phyloP scores from a whole-genome alignment of 208 protist genomes.

The Trypanosoma melophagium region DNA sequence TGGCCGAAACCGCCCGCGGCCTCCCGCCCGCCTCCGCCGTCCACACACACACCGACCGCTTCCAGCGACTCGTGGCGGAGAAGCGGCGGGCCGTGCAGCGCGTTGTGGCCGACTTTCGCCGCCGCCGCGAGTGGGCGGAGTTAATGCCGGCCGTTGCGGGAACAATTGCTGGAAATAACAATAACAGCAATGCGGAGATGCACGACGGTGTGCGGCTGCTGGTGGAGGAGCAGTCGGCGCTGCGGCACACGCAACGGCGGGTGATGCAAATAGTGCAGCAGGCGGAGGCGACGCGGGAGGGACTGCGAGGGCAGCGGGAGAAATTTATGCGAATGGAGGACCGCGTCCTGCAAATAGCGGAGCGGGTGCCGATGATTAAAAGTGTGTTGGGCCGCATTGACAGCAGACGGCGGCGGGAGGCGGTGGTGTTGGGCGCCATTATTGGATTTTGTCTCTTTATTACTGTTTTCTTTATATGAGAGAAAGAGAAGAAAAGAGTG shows the following conservation, averaged over 20 bases:
- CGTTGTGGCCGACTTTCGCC: conserved; percentile 41
- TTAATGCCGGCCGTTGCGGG: conserved; percentile 36
- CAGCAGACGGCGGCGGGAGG: conserved; percentile 54
- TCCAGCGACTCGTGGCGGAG: conserved; percentile 56
- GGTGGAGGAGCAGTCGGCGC: conserved; percentile 71
- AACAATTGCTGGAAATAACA: too few species aligned
- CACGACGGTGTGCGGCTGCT: conserved; percentile 51
- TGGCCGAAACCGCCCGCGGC: conserved; percentile 31
- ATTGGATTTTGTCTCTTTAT: conserved; percentile 67
- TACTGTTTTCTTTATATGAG: conserved; percentile 64
- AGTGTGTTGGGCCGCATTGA: conserved; percentile 72
- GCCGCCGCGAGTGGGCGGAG: conserved; percentile 52
- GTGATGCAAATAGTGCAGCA: conserved; percentile 66
- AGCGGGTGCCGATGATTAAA: conserved; percentile 77
- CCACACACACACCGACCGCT: conserved; percentile 58
- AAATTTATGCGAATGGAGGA: conserved; percentile 59
- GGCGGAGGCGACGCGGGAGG: conserved; percentile 51
- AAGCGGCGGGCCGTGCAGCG: conserved; percentile 49
- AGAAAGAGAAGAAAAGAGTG: background rate
- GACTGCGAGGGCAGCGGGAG: conserved; percentile 68
- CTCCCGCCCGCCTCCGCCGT: conserved; percentile 23
- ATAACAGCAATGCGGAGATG: too few species aligned
- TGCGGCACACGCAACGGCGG: conserved; percentile 66
- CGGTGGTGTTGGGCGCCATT: conserved; percentile 59
- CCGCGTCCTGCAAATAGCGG: conserved; percentile 54